phyloP scores from a whole-genome alignment of 257 asterid species.

The Jacaranda copaia region DNA sequence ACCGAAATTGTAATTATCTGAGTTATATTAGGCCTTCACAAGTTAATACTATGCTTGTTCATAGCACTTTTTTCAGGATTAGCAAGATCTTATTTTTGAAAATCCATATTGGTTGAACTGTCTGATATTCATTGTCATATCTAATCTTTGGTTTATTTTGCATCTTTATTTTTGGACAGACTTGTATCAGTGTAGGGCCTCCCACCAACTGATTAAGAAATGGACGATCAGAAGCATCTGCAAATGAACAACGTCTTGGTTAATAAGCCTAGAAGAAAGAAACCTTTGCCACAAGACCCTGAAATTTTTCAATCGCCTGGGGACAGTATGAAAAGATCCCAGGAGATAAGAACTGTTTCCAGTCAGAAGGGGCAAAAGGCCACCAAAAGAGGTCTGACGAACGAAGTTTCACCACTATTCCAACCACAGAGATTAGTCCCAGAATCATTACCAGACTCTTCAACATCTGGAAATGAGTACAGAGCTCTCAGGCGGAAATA shows the following conservation, averaged over 20 bases:
- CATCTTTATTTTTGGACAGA: neutral
- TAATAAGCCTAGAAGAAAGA: conserved; percentile 71
- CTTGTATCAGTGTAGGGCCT: conserved; percentile 7
- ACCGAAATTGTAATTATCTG: too few species aligned
- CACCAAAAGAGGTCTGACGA: conserved; percentile 48
- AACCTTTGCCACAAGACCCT: conserved; percentile 45
- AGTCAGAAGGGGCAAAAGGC: conserved; percentile 56
- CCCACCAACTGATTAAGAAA: conserved; percentile 28
- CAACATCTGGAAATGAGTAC: conserved; percentile 65
- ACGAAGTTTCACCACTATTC: conserved; percentile 42
- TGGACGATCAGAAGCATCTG: conserved; percentile 64
- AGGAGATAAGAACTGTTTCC: conserved; percentile 38
- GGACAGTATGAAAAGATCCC: conserved; percentile 43
- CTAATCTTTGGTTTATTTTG: neutral
- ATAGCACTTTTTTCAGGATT: neutral
- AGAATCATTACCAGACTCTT: conserved; percentile 52
- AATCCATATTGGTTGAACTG: neutral
- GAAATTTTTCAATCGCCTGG: conserved; percentile 49
- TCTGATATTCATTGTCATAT: neutral
- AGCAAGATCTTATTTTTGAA: neutral
- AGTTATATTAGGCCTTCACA: neutral
- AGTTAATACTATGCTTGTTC: neutral
- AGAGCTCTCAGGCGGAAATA: conserved; percentile 81
- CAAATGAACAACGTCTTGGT: conserved; percentile 40
- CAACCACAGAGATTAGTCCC: conserved; percentile 51